These are phyloP conservation scores for Leucoagaricus sp. DNA, from an alignment of 1,284 basidiomycete species.

Conservation along the genomic window DNA sequence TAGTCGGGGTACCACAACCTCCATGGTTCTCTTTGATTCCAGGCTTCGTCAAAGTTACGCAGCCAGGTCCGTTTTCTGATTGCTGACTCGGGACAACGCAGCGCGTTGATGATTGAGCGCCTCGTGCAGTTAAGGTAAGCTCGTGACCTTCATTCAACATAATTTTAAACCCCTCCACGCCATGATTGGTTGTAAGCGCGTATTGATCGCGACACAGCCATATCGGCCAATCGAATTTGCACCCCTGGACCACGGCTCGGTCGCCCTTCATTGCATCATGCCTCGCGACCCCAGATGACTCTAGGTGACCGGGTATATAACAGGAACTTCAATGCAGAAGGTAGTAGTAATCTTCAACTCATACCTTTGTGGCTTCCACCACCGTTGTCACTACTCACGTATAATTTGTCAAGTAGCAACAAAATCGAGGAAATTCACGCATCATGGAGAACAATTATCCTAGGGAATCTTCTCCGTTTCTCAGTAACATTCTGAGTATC, in stretches of 20 bases:
- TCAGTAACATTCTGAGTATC: slow-evolving; percentile 9
- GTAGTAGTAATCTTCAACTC: neutral
- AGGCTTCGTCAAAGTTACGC: neutral
- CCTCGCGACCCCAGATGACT: neutral
- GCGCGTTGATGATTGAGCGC: neutral
- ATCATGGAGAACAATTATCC: neutral
- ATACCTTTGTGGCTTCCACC: neutral
- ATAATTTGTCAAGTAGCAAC: neutral
- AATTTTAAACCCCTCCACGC: neutral
- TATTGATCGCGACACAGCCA: slow-evolving; percentile 4
- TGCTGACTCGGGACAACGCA: neutral
- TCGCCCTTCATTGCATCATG: neutral
- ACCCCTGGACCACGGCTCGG: neutral
- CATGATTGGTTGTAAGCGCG: neutral
- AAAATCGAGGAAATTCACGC: neutral
- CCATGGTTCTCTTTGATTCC: neutral
- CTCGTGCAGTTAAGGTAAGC: neutral
- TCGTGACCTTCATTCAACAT: neutral
- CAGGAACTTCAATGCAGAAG: neutral
- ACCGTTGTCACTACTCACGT: neutral
- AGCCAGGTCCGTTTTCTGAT: neutral
- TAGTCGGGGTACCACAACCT: neutral
- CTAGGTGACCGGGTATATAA: slow-evolving; percentile 1
- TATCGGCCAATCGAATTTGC: neutral
- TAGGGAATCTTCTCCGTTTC: neutral